These are phyloP conservation scores for Starmerella bacillaris DNA, from an alignment of 805 yeast genomes.

Conservation along the genomic window DNA sequence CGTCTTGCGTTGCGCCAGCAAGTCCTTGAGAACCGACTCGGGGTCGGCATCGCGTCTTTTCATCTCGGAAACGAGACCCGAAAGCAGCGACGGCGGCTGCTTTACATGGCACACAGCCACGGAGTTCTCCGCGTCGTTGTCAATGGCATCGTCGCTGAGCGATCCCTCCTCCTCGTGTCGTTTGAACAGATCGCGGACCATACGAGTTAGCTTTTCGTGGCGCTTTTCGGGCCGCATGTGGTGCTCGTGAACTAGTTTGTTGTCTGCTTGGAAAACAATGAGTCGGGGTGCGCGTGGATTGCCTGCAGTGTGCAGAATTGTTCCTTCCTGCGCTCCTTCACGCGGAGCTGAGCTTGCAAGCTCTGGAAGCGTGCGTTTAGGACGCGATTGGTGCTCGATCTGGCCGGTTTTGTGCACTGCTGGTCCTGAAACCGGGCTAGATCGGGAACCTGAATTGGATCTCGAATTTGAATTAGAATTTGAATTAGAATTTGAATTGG, in stretches of 20 bases:
- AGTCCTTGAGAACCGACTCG: conserved; percentile 11
- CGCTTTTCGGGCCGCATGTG: conserved; percentile 43
- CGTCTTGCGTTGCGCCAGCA: conserved; percentile 5
- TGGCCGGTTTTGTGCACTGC: no score
- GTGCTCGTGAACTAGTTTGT: conserved; percentile 55
- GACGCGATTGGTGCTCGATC: no score
- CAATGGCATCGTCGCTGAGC: conserved; percentile 2
- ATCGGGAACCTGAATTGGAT: no score
- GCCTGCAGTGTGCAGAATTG: no score
- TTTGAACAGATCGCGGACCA: conserved; percentile 15
- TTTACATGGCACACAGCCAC: conserved; percentile 1
- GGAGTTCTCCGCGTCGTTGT: conserved; percentile 1
- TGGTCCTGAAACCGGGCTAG: no score
- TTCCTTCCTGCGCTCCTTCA: no score
- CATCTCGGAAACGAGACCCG: conserved; percentile 11
- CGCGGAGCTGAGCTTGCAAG: no score
- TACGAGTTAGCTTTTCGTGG: conserved; percentile 24
- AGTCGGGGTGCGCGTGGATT: conserved; percentile 20
- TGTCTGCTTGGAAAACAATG: conserved; percentile 20
- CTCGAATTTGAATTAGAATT: no score
- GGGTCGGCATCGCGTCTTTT: conserved; percentile 10
- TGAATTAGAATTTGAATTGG: no score
- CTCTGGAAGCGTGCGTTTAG: no score
- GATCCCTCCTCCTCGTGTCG: conserved; percentile 10
- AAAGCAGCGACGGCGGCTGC: conserved; percentile 16